Conservation (phyloP, 768 basidiomycete genomes). For the Leccinellum luteum region DNA sequence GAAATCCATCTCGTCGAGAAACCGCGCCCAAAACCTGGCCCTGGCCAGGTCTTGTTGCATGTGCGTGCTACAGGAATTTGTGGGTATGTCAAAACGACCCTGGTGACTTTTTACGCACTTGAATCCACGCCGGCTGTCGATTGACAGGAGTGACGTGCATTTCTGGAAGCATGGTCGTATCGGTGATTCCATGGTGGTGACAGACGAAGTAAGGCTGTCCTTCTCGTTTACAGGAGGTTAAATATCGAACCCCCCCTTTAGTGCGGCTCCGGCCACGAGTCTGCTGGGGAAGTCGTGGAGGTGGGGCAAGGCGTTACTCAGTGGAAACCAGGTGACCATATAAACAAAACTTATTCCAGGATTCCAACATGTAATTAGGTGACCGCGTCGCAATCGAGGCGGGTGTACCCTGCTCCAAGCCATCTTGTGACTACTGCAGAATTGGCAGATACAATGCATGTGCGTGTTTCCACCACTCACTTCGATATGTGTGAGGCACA, state of each 20-base stretch:
- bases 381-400: conserved; percentile 71
- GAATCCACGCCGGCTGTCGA: not conserved
- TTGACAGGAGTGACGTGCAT: conserved; percentile 62
- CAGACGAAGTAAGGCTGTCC: conserved; percentile 48
- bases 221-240: not conserved
- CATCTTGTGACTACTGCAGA: conserved; percentile 59
- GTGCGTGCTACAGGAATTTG: conserved; percentile 70
- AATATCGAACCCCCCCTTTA: conserved; percentile 19
- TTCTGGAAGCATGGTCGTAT: conserved; percentile 72
- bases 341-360: not conserved
- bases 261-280: conserved; percentile 72
- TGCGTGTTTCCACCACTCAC: conserved; percentile 7
- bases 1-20: conserved; percentile 69
- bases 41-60: conserved; percentile 64
- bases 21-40: conserved; percentile 55
- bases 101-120: not conserved
- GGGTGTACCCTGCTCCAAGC: conserved; percentile 64
- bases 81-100: conserved; percentile 41
- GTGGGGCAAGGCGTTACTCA: conserved; percentile 64
- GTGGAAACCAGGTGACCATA: conserved; percentile 53
- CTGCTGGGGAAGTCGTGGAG: conserved; percentile 64
- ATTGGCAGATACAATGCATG: conserved; percentile 68
- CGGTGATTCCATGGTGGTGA: conserved; percentile 69
- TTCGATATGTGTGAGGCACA: not conserved
- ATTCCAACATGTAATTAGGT: conserved; percentile 33